Base-by-base conservation (phyloP, 2,329 filamentous ascomycete species). In the Alternaria consortialis region DNA sequence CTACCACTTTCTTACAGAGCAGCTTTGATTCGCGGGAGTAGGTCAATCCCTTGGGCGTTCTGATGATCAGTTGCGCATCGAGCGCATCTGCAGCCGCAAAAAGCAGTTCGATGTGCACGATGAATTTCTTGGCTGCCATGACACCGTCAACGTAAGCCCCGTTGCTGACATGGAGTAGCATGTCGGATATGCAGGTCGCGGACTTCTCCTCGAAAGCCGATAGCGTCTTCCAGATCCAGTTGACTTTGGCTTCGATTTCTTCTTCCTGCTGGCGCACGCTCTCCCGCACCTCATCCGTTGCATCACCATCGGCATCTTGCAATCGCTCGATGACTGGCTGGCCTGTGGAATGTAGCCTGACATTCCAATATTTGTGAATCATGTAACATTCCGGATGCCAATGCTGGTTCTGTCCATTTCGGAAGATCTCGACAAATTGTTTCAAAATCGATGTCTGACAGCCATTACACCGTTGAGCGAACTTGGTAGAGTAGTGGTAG, bases 321-420 rank as follows among this genome's bases (percentile, higher is more conserved):
- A 76, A 68, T 40, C 74, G 69, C 43, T 80, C 77, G 6, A 76
- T 67, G 42, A 77, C 70, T 25, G 79, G 77, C 40, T 80, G 76
- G 9, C 79, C 79, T 13, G 79, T 79, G 5, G 80, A 78, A 63
- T 83, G 80, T 37, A 99, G 84, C 53, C 95, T 90, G 61, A 99
- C 95, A 76, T 98, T 99, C 95, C 95, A 99, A 80, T 98, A 99
- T 75, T 99, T 99, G 82, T 99, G 95, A 65, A 99, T 99, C 95
- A 99, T 99, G 80, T 99, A 99, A 80, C 95, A 99, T 80, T 99
- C 95, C 2, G 95, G 95, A 77, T 99, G 95, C 95, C 95, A 99
- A 78, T 99, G 95, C 75, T 99, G 95, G 76, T 98, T 97, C 77
- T 97, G 92, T 2, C 94, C 94, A 79, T 98, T 98, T 70, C 95